Evolutionary conservation across 2,329 filamentous ascomycete genomes (phyloP).

Genomic region (Claviceps sp.): DNA sequence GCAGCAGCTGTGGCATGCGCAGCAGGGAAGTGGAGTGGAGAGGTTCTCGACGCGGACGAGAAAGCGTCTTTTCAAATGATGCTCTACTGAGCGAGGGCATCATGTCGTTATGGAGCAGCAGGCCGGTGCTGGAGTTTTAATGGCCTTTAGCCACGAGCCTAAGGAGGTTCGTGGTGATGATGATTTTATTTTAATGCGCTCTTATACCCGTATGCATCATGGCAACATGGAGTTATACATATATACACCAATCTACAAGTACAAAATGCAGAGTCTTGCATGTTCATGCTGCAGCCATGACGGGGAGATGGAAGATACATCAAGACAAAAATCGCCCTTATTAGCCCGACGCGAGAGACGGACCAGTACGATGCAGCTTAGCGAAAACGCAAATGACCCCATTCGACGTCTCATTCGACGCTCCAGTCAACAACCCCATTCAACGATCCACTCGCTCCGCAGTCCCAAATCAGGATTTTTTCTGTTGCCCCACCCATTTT

Average conservation of each 20-base stretch:
- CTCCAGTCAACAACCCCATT: neutral
- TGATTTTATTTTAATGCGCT: neutral
- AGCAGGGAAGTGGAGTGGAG: constrained; percentile 46
- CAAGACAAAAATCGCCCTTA: neutral
- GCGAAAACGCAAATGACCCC: neutral
- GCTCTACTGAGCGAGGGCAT: neutral
- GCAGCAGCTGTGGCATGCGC: constrained; percentile 46
- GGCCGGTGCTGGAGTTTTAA: neutral
- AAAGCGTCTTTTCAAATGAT: constrained; percentile 38
- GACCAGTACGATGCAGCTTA: neutral
- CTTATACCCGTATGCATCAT: constrained; percentile 2
- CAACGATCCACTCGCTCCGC: neutral
- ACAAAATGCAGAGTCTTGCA: neutral
- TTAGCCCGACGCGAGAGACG: neutral
- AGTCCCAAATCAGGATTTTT: constrained; percentile 3
- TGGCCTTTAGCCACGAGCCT: neutral
- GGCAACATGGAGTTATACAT: neutral
- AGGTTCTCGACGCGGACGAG: constrained; percentile 42
- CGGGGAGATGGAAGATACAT: too few species aligned
- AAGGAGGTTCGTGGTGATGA: neutral
- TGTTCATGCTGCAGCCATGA: neutral
- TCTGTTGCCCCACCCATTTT: neutral
- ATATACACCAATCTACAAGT: neutral
- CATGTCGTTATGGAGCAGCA: neutral
- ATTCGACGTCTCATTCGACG: neutral